phyloP scores from a whole-genome alignment of 2,329 filamentous ascomycete species.

The Nemania bipapillata region DNA sequence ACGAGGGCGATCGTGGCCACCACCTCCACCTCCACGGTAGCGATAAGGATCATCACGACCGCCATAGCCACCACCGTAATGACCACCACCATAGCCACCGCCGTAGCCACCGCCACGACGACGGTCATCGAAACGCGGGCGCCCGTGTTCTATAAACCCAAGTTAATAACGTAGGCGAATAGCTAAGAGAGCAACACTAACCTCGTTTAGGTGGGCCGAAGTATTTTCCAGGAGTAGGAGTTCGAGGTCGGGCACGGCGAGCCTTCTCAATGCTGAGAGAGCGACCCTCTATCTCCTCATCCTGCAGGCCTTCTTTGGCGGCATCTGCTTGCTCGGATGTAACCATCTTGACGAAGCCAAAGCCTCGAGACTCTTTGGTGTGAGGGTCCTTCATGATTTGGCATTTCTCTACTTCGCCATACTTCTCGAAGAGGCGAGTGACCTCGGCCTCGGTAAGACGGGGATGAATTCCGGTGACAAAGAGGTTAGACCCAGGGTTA shows the following conservation, averaged over 20 bases:
- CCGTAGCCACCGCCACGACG: slow-evolving; percentile 64
- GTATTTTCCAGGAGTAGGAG: slow-evolving; percentile 98
- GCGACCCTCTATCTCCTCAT: slow-evolving; percentile 92
- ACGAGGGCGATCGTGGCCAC: slow-evolving; percentile 57
- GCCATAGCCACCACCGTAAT: slow-evolving; percentile 58
- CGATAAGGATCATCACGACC: slow-evolving; percentile 67
- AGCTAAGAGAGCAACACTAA: slow-evolving; percentile 59
- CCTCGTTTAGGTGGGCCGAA: slow-evolving; percentile 98
- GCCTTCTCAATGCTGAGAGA: slow-evolving; percentile 99
- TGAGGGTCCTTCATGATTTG: slow-evolving; percentile 99
- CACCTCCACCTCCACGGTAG: slow-evolving; percentile 64
- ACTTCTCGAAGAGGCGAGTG: slow-evolving; percentile 96
- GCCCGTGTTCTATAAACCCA: slow-evolving; percentile 52
- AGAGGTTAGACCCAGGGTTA: slow-evolving; percentile 97
- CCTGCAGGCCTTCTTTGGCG: slow-evolving; percentile 94
- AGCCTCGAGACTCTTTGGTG: slow-evolving; percentile 97
- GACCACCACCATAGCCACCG: slow-evolving; percentile 47
- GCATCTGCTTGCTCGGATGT: slow-evolving; percentile 95
- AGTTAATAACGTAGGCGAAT: slow-evolving; percentile 35
- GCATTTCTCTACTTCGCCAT: slow-evolving; percentile 98
- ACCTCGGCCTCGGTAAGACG: slow-evolving; percentile 90
- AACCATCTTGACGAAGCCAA: slow-evolving; percentile 99
- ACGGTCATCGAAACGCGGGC: slow-evolving; percentile 56
- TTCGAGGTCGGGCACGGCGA: slow-evolving; percentile 91
- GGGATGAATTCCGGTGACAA: slow-evolving; percentile 97